Percentiles rank a stretch among this genome's conserved stretches.
Conservation (phyloP, 306 rosid genomes). For the Neltuma alba region DNA sequence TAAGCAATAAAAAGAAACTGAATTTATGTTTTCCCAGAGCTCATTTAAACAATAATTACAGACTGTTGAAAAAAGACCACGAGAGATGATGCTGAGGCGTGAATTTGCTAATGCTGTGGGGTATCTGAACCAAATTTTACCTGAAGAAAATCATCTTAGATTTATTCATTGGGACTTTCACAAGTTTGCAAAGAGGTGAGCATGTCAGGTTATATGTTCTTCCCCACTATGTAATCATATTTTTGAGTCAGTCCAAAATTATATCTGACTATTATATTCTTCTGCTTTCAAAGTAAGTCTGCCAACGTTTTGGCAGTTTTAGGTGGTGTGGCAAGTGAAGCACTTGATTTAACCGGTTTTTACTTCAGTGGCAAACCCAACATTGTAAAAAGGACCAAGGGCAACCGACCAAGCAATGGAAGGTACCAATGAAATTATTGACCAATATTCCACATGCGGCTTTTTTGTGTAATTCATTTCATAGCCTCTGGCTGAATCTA, state of each 20-base stretch:
- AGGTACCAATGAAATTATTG: not conserved
- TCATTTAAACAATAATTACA: not conserved
- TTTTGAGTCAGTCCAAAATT: not conserved
- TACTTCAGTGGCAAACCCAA: constrained; percentile 89
- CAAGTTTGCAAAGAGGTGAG: constrained; percentile 79
- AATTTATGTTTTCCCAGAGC: not conserved
- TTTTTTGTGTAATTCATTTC: not conserved
- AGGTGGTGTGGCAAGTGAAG: constrained; percentile 95
- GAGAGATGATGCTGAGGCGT: constrained; percentile 99
- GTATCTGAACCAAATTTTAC: constrained; percentile 83
- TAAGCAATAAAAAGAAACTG: not conserved
- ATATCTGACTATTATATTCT: not conserved
- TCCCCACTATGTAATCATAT: not conserved
- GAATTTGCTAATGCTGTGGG: constrained; percentile 92
- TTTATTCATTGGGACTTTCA: constrained; percentile 98
- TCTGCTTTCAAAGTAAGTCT: constrained; percentile 61
- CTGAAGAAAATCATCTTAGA: constrained; percentile 79
- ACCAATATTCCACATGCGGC: not conserved
- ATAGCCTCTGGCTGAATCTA: not conserved
- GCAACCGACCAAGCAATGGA: not conserved
- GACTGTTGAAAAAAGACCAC: constrained; percentile 97
- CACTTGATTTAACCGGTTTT: constrained; percentile 90
- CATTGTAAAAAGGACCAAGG: constrained; percentile 48
- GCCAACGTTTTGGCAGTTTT: constrained; percentile 97
- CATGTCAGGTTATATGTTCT: not conserved